A percentile compares a stretch with the other conserved stretches of the same genome.
Conservation (phyloP, 2,329 filamentous ascomycete genomes). For the Pseudocercospora crystallina region DNA sequence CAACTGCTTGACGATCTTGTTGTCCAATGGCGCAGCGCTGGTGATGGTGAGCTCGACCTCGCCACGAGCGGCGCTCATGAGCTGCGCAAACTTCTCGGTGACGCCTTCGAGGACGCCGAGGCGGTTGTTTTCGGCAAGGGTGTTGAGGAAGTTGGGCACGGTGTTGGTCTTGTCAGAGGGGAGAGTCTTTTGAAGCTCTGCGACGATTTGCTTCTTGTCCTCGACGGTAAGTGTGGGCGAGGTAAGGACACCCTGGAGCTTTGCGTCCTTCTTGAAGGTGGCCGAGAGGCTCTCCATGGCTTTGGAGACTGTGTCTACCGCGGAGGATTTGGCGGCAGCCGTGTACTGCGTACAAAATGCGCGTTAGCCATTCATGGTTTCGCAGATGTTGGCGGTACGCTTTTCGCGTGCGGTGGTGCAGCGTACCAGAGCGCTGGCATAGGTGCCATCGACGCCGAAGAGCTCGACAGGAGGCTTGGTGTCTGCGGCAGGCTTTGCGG, state of each 20-base stretch:
- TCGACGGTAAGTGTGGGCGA: constrained; percentile 74
- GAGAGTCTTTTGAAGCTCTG: constrained; percentile 82
- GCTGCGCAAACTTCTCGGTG: constrained; percentile 77
- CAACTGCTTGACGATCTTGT: constrained; percentile 79
- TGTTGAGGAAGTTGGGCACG: constrained; percentile 88
- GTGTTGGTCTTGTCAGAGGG: constrained; percentile 69
- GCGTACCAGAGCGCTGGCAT: constrained; percentile 95
- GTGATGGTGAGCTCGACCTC: constrained; percentile 93
- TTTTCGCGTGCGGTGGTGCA: neutral
- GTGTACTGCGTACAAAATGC: constrained; percentile 69
- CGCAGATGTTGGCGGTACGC: neutral
- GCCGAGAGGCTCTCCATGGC: constrained; percentile 70
- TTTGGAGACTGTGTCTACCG: constrained; percentile 81
- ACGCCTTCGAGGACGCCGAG: constrained; percentile 79
- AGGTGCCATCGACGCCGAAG: constrained; percentile 96
- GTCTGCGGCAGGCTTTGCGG: constrained; percentile 53
- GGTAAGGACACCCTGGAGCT: constrained; percentile 72
- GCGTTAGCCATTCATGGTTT: neutral
- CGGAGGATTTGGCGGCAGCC: constrained; percentile 81
- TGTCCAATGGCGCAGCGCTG: constrained; percentile 86
- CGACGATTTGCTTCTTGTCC: constrained; percentile 84
- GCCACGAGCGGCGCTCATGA: constrained; percentile 86
- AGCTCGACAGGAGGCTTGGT: constrained; percentile 85
- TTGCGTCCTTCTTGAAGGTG: constrained; percentile 77
- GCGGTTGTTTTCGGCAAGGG: constrained; percentile 95